Conservation (phyloP, 148 eudicot genomes). For the Camellia granthamiana region DNA sequence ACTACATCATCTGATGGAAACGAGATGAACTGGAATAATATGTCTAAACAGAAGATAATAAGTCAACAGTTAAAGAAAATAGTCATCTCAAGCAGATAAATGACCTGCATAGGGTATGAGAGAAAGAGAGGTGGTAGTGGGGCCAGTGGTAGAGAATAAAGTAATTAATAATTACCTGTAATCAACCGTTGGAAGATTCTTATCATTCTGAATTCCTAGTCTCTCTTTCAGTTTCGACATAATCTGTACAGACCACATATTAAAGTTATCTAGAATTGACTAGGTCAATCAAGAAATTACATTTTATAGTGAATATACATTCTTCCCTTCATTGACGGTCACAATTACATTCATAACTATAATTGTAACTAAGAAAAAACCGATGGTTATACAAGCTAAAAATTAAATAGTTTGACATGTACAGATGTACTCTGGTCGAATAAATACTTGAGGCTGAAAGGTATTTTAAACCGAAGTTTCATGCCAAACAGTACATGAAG, state of each 20-base stretch:
- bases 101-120: background rate
- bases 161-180: conserved; percentile 43
- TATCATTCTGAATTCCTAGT: conserved; percentile 45
- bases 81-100: background rate
- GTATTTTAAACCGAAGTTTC: background rate
- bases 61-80: background rate
- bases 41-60: background rate
- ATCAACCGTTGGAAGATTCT: conserved; percentile 69
- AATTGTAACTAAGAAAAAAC: background rate
- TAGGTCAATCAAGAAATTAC: background rate
- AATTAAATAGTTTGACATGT: background rate
- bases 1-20: background rate
- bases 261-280: too few species aligned
- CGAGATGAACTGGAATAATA: background rate
- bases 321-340: background rate
- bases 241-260: conserved; percentile 40
- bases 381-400: background rate
- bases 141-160: background rate
- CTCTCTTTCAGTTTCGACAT: conserved; percentile 60
- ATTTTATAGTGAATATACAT: background rate
- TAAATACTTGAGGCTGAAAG: background rate
- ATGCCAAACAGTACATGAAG: background rate
- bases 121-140: too few species aligned
- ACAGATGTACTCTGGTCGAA: background rate
- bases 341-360: background rate